Conservation (phyloP, 352 stramenopile species). For the Thalassiosira exigua region DNA sequence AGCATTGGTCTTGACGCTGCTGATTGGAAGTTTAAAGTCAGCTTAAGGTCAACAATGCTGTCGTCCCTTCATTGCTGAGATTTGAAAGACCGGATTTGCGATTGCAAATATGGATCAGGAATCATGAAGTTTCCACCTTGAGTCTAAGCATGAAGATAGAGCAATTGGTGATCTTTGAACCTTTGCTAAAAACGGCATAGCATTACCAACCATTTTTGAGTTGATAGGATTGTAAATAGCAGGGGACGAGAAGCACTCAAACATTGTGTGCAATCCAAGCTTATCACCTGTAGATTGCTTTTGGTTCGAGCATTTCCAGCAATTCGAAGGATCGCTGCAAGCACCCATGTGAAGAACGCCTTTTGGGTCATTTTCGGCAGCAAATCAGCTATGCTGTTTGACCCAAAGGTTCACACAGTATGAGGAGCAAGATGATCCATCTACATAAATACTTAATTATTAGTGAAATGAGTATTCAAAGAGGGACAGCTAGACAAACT, state of each 20-base stretch:
- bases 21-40: neutral
- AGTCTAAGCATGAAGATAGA: neutral
- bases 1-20: neutral
- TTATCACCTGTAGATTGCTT: no score
- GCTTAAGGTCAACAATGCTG: neutral
- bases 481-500: slow-evolving; percentile 2
- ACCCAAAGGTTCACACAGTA: neutral
- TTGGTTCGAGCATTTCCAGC: slow-evolving; percentile 27
- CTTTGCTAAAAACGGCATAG: neutral
- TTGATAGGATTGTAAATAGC: neutral
- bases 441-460: neutral
- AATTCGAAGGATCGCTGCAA: slow-evolving; percentile 37
- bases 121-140: neutral
- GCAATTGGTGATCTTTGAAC: neutral
- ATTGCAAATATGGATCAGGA: neutral
- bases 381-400: slow-evolving; percentile 15
- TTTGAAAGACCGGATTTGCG: neutral
- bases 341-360: slow-evolving; percentile 45
- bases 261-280: neutral
- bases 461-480: neutral
- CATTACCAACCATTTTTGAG: neutral
- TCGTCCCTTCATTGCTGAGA: neutral
- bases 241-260: neutral
- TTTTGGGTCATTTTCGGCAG: slow-evolving; percentile 27
- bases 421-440: neutral